Conservation (phyloP, 768 basidiomycete genomes). For the Tylopilus sp. region DNA sequence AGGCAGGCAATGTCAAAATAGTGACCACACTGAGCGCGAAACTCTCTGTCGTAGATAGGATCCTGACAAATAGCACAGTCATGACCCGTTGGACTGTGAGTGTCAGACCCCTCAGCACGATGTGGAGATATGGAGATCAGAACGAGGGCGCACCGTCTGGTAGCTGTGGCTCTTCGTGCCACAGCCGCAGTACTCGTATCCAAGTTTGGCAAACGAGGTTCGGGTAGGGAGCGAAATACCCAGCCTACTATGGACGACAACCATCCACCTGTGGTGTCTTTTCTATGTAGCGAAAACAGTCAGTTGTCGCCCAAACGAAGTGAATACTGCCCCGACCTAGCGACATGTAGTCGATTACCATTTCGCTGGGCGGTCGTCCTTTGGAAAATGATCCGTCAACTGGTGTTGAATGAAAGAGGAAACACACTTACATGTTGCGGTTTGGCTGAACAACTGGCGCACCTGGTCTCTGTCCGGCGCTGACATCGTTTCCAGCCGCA, state of each 20-base stretch:
- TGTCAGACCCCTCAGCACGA: neutral
- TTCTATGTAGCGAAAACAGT: slow-evolving; percentile 1
- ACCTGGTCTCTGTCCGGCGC: neutral
- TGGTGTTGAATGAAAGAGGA: neutral
- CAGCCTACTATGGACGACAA: slow-evolving; percentile 11
- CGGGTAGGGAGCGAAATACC: neutral
- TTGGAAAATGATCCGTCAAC: neutral
- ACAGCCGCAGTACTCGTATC: neutral
- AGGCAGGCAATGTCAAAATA: slow-evolving; percentile 34
- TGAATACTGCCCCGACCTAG: slow-evolving; percentile 7
- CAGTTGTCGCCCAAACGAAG: neutral
- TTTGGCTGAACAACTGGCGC: neutral
- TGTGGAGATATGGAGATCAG: neutral
- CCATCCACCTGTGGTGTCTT: slow-evolving; percentile 9
- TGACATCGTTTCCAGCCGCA: slow-evolving; percentile 7
- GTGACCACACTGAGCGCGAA: slow-evolving; percentile 35
- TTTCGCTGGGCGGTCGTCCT: slow-evolving; percentile 4
- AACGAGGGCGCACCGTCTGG: slow-evolving; percentile 16
- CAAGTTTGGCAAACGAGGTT: neutral
- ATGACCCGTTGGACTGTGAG: slow-evolving; percentile 22
- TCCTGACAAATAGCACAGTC: slow-evolving; percentile 37
- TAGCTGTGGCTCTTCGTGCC: neutral
- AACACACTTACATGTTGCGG: neutral
- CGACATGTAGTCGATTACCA: neutral
- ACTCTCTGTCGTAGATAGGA: slow-evolving; percentile 25